Conservation (phyloP, 495 filamentous ascomycete genomes). For the Bacidia gigantensis region DNA sequence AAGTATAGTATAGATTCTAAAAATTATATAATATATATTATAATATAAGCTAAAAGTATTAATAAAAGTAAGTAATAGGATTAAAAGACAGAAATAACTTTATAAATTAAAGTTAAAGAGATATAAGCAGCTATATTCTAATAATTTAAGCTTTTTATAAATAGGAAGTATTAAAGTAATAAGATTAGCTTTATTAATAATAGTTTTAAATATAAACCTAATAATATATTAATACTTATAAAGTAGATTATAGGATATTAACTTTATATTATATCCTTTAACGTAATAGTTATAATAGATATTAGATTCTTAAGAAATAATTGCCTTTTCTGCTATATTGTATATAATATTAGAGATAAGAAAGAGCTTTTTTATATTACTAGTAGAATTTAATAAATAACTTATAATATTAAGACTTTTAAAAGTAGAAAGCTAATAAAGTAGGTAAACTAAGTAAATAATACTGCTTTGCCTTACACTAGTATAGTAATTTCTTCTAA, state of each 20-base stretch:
- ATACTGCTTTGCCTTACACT: too few relatives aligned
- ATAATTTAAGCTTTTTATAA: slow-evolving; percentile 2
- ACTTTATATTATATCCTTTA: not conserved
- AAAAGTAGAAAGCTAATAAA: not conserved
- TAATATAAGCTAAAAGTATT: slow-evolving; percentile 1
- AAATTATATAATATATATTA: slow-evolving; percentile 4
- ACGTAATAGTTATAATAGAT: not conserved
- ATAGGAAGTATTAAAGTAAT: not conserved
- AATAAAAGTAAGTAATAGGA: slow-evolving; percentile 1
- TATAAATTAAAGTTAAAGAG: not conserved
- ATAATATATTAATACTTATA: not conserved
- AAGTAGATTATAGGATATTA: not conserved
- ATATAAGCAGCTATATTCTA: not conserved
- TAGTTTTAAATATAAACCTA: not conserved
- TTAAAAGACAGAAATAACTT: not conserved
- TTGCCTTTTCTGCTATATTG: too few relatives aligned
- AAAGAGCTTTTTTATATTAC: not conserved
- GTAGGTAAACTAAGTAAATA: not conserved
- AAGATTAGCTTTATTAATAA: not conserved
- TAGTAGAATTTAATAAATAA: not conserved
- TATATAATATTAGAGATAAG: not conserved
- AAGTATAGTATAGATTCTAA: slow-evolving; percentile 7
- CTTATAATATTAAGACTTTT: not conserved
- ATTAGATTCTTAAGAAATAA: not conserved
- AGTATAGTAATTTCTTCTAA: not conserved